Evolutionary conservation across 2,329 filamentous ascomycete genomes (phyloP), one percentile per base, ranked within the genome.

Genomic region (Pseudogymnoascus sp.): DNA sequence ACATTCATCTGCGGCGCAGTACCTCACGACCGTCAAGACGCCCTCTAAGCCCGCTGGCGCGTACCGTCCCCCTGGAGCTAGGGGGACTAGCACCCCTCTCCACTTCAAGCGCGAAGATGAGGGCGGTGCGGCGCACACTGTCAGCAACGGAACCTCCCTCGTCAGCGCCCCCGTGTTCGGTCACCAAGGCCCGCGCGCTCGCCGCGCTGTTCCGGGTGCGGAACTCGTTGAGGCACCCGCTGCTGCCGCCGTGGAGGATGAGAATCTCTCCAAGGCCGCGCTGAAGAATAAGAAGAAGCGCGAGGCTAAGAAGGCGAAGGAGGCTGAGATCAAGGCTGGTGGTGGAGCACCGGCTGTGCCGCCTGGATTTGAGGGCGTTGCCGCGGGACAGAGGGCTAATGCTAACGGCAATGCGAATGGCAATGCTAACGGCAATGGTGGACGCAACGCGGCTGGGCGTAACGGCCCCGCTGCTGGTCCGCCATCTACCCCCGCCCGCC

Each of bases 261-360:
- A 90, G 68, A 87, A 83, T 68, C 75, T 94, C 65, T 92, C 90
- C 66, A 95, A 94, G 78, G 85, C 89, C 61, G 92, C 90, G 11
- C 79, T 91, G 69, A 97, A 97, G 83, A 97, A 97, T 78, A 97
- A 97, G 85, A 97, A 97, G 85, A 97, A 97, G 84, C 85, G 94
- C 52, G 88, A 90, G 68, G 90, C 90, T 68, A 97, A 95, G 82
- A 97, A 97, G 78, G 84, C 84, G 60, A 94, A 92, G 73, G 92
- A 94, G 55, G 83, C 80, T 5, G 90, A 91, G 16, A 85, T 84
- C 59, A 87, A 86, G 68, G 77, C 78, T 49, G 69, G 73, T 62
- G 77, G 79, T 63, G 67, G 62, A 14, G 63, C 66, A 25, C 62
- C 61, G 28, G 35, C 65, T 39, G 62, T 62, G 22, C 80, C 70